These are phyloP conservation scores for Colletotrichum chrysophilum DNA, from an alignment of 2,329 filamentous ascomycete species.

Conservation along the genomic window DNA sequence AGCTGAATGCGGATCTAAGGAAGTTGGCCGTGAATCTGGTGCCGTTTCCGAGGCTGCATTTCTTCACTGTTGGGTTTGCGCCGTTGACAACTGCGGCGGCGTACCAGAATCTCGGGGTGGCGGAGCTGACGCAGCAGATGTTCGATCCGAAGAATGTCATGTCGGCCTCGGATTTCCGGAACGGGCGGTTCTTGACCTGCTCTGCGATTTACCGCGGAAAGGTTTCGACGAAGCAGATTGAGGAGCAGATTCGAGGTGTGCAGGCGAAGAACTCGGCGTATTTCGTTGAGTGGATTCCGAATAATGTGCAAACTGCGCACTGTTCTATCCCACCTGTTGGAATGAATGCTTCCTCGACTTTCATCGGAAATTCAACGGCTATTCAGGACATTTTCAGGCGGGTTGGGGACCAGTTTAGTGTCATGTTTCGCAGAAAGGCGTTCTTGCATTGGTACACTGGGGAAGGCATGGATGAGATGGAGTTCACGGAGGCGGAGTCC, in stretches of 20 bases:
- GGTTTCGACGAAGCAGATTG: slow-evolving; percentile 99
- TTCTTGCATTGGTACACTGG: slow-evolving; percentile 99
- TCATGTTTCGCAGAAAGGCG: slow-evolving; percentile 99
- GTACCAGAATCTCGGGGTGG: slow-evolving; percentile 98
- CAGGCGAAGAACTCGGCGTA: slow-evolving; percentile 99
- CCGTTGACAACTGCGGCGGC: slow-evolving; percentile 80
- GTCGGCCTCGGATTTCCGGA: slow-evolving; percentile 99
- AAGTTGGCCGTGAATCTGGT: slow-evolving; percentile 99
- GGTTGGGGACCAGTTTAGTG: slow-evolving; percentile 98
- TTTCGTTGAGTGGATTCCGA: slow-evolving; percentile 99
- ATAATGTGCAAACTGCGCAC: slow-evolving; percentile 99
- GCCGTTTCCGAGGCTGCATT: slow-evolving; percentile 99
- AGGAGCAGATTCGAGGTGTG: slow-evolving; percentile 99
- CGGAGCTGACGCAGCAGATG: slow-evolving; percentile 99
- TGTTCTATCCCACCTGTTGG: slow-evolving; percentile 98
- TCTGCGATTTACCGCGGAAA: slow-evolving; percentile 99
- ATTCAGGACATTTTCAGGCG: slow-evolving; percentile 99
- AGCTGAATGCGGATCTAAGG: slow-evolving; percentile 99
- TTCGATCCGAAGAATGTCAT: slow-evolving; percentile 99
- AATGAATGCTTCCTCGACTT: slow-evolving; percentile 98
- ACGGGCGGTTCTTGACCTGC: slow-evolving; percentile 99
- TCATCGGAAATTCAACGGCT: slow-evolving; percentile 98
- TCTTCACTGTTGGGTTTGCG: slow-evolving; percentile 99
- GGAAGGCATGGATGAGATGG: slow-evolving; percentile 99
- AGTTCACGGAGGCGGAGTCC: slow-evolving; percentile 99